Evolutionary conservation across 1,284 basidiomycete genomes (phyloP), one percentile per base, ranked within the genome.

Genomic region (Rhodotorula sp.): DNA sequence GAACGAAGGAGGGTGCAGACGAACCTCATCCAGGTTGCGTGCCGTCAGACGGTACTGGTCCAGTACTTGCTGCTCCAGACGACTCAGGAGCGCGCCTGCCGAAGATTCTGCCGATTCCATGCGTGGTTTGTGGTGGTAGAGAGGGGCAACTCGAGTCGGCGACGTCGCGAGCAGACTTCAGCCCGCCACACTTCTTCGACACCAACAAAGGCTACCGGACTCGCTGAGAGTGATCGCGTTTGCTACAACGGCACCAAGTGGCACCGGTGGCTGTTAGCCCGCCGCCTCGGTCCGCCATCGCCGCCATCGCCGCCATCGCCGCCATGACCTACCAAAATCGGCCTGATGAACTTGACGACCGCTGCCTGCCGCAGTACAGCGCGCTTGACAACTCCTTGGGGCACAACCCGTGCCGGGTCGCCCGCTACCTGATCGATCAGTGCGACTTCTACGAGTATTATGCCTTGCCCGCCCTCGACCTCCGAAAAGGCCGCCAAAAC

Each of bases 301-400:
- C 1, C 52, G 52, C 45, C 8, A 10, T 3, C 50, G 26, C 21
- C 8, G 23, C 50, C 18, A 21, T 26, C 31, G 26, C 52, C 28
- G 34, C n/a, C 45, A 19, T 23, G 28, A 23, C n/a, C 4, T 38
- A 50, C 61, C 62, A 57, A n/a, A 67, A 65, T 38, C 54, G 57
- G 19, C 50, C 67, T 6, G 38, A 52, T 18, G 38, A 18, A 26
- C 55, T 71, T 19, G 60, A 43, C 23, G 47, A 65, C 85, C 0
- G 88, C 85, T 79, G 93, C 86, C 0, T 83, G 83, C 70, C 87
- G 85, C 77, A 91, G 91, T 31, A 89, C 88, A 76, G 90, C 90
- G 48, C 79, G 78, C 23, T 84, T 80, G 76, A 88, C 85, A 71
- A 89, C 83, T 50, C 85, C 82, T 34, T 60, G 48, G 54, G 57